A percentile compares a stretch with the other conserved stretches of the same genome.
These are phyloP conservation scores for Ilyonectria mors-panacis DNA, from an alignment of 2,329 filamentous ascomycete genomes.

Conservation along the genomic window DNA sequence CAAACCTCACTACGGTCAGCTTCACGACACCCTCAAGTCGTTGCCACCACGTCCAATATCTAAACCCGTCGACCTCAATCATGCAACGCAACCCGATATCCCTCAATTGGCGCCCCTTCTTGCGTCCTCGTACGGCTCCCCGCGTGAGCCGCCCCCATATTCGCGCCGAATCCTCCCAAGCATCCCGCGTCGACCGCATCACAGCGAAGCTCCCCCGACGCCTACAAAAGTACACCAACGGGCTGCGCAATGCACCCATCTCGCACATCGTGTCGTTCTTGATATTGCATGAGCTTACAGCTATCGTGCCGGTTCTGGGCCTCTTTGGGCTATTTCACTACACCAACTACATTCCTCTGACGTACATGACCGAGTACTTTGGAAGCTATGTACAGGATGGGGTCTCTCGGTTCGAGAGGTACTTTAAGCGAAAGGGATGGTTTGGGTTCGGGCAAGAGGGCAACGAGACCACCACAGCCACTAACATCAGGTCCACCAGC, in stretches of 20 bases:
- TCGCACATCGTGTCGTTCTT: conserved; percentile 90
- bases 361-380: conserved; percentile 65
- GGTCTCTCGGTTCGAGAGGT: conserved; percentile 81
- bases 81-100: conserved; percentile 47
- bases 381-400: conserved; percentile 71
- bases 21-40: not conserved
- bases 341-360: conserved; percentile 77
- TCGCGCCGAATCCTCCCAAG: conserved; percentile 49
- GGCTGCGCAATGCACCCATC: conserved; percentile 82
- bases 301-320: conserved; percentile 82
- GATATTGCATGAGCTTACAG: conserved; percentile 92
- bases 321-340: conserved; percentile 87
- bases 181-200: conserved; percentile 61
- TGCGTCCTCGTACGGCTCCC: conserved; percentile 30
- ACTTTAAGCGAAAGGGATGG: conserved; percentile 86
- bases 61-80: not conserved
- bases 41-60: not conserved
- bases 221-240: conserved; percentile 77
- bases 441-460: conserved; percentile 70
- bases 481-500: conserved; percentile 33
- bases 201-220: conserved; percentile 73
- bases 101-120: conserved; percentile 41
- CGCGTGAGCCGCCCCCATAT: conserved; percentile 22
- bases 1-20: conserved; percentile 3
- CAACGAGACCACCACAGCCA: conserved; percentile 1